phyloP scores from a whole-genome alignment of 2,329 filamentous ascomycete species.

The Aureobasidium sp. region DNA sequence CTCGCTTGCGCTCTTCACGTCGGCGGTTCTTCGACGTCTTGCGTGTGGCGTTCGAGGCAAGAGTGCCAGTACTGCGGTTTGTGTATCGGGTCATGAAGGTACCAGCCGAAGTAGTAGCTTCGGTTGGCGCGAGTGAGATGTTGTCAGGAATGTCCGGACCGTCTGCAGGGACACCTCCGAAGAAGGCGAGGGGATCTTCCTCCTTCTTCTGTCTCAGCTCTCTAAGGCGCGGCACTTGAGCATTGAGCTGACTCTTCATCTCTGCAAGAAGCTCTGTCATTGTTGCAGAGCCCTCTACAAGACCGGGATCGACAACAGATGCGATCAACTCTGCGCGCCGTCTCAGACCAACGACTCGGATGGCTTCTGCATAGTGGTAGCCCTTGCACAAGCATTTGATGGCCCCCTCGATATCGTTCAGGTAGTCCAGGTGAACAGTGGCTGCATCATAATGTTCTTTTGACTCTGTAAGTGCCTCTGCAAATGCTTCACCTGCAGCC shows the following conservation, averaged over 20 bases:
- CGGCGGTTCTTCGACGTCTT: conserved; percentile 81
- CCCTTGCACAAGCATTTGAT: conserved; percentile 76
- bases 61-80: conserved; percentile 59
- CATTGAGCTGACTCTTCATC: conserved; percentile 73
- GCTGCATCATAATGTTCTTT: conserved; percentile 79
- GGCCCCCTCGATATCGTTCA: conserved; percentile 60
- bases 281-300: conserved; percentile 70
- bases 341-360: conserved; percentile 61
- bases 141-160: conserved; percentile 78
- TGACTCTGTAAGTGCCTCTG: conserved; percentile 69
- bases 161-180: conserved; percentile 49
- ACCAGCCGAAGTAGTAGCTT: conserved; percentile 61
- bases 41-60: conserved; percentile 63
- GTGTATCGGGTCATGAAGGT: conserved; percentile 92
- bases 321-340: conserved; percentile 54
- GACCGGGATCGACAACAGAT: conserved; percentile 63
- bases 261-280: conserved; percentile 90
- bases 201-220: conserved; percentile 75
- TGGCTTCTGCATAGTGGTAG: conserved; percentile 80
- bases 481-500: conserved; percentile 63
- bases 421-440: conserved; percentile 71
- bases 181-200: conserved; percentile 80
- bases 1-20: conserved; percentile 89
- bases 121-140: conserved; percentile 79
- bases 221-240: conserved; percentile 75